Evolutionary conservation across 169 alveolate genomes (phyloP), one percentile per base, ranked within the genome.

Genomic region (Eimeria praecox): DNA sequence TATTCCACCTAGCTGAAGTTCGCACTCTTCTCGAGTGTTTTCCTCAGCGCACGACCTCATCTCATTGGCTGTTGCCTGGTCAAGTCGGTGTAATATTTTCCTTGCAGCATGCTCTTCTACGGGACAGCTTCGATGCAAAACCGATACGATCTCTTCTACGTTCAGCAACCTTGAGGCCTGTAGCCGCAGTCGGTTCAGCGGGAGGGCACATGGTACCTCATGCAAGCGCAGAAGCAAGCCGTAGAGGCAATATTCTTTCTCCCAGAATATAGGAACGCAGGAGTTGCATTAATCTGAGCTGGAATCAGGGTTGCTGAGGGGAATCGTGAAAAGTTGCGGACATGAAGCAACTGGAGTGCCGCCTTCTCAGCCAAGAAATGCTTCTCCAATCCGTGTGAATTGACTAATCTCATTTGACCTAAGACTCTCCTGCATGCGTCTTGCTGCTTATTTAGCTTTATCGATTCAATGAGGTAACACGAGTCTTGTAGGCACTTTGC

Each of bases 271-370:
- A 4, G n/a, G 4, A 75, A 40, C 14, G 33, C 27, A 66, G 35
- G 35, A 62, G 18, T 0, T 66, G 42, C 18, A 9, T 66, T 22
- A 8, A 4, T 42, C 56, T 42, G 33, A 20, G 85, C 56, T 38
- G 33, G 59, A 38, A 38, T 0, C 10, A 18, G 49, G 85, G 54
- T 40, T n/a, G n/a, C n/a, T n/a, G 56, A 75, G 35, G 14, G 85
- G 56, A 27, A 18, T 30, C 49, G 49, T 40, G 85, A 38, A 16
- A 22, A 33, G 49, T 38, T 10, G 35, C 85, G 49, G 85, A 75
- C 85, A 38, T 75, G 85, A 16, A 75, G 33, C 85, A 75, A 22
- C 85, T 75, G 85, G 38, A 75, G 85, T 40, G 85, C 85, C 85
- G 85, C 85, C 85, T 75, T 75, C 33, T 75, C 85, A 16, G 85